Conservation (phyloP, 148 eudicot genomes). For the Talinum fruticosum region DNA sequence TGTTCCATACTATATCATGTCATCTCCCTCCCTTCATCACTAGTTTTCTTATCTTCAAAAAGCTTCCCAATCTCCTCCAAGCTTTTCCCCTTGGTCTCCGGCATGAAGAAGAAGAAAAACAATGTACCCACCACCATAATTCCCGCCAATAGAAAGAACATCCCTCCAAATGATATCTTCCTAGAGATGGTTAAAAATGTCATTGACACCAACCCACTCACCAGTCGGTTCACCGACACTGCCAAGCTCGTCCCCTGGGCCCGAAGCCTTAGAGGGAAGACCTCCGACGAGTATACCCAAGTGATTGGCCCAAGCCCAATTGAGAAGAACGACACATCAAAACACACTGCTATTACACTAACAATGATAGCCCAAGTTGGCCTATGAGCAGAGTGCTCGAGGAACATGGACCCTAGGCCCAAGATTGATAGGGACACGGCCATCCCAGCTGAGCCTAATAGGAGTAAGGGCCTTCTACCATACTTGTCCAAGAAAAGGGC, state of each 20-base stretch:
- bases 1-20: no score
- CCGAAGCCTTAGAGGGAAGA: conserved; percentile 75
- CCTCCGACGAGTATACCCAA: conserved; percentile 95
- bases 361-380: conserved; percentile 73
- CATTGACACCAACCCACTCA: conserved; percentile 81
- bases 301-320: conserved; percentile 96
- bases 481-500: conserved; percentile 68
- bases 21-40: conserved; percentile 23
- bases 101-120: conserved; percentile 71
- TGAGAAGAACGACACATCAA: conserved; percentile 80
- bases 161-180: conserved; percentile 69
- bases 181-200: conserved; percentile 53
- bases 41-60: conserved; percentile 43
- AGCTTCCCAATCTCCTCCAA: conserved; percentile 64
- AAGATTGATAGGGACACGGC: conserved; percentile 44
- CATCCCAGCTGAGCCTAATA: conserved; percentile 76
- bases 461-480: conserved; percentile 75
- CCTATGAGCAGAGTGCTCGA: conserved; percentile 44
- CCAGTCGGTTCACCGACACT: conserved; percentile 76
- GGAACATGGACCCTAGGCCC: conserved; percentile 66
- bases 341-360: conserved; percentile 68
- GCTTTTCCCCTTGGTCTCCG: conserved; percentile 77
- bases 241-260: conserved; percentile 83
- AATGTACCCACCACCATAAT: conserved; percentile 51
- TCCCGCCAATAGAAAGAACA: conserved; percentile 63